Evolutionary conservation across 805 yeast genomes (phyloP).

Genomic region (Cyberlindnera subsufficiens): DNA sequence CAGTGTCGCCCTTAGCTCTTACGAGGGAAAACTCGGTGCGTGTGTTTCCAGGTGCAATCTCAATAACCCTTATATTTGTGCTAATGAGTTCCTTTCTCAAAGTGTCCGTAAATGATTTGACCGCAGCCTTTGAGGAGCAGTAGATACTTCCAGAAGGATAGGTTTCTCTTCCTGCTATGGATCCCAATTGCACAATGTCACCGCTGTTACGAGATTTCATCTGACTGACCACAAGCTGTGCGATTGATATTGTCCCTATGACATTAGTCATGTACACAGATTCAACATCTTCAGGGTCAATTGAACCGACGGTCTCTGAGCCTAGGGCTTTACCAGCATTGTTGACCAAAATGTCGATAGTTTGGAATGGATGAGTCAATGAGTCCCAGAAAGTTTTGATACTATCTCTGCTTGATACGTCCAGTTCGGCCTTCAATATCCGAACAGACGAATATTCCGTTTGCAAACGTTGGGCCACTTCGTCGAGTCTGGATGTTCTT

Average conservation of each 20-base stretch:
- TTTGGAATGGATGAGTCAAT: conserved; percentile 53
- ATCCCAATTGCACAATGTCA: conserved; percentile 67
- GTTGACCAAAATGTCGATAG: conserved; percentile 25
- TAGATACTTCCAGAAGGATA: conserved; percentile 74
- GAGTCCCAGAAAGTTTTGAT: conserved; percentile 41
- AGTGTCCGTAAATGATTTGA: conserved; percentile 60
- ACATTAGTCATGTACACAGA: conserved; percentile 85
- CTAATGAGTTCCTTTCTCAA: conserved; percentile 66
- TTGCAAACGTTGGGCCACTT: conserved; percentile 40
- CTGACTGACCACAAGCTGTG: conserved; percentile 67
- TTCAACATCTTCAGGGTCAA: conserved; percentile 54
- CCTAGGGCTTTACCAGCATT: conserved; percentile 79
- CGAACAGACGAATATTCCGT: conserved; percentile 39
- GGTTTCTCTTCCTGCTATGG: conserved; percentile 76
- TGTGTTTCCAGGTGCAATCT: conserved; percentile 61
- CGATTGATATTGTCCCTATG: conserved; percentile 71
- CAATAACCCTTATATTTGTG: conserved; percentile 61
- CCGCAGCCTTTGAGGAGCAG: conserved; percentile 68
- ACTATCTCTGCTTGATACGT: conserved; percentile 47
- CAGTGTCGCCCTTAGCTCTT: conserved; percentile 50
- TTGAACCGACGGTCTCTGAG: conserved; percentile 65
- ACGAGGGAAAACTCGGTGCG: conserved; percentile 58
- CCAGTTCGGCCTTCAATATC: conserved; percentile 43
- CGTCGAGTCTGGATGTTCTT: conserved; percentile 53
- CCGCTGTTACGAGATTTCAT: conserved; percentile 68